These are phyloP conservation scores for Wickerhamomyces sp. DNA, from an alignment of 1,139 yeast species.

Conservation along the genomic window DNA sequence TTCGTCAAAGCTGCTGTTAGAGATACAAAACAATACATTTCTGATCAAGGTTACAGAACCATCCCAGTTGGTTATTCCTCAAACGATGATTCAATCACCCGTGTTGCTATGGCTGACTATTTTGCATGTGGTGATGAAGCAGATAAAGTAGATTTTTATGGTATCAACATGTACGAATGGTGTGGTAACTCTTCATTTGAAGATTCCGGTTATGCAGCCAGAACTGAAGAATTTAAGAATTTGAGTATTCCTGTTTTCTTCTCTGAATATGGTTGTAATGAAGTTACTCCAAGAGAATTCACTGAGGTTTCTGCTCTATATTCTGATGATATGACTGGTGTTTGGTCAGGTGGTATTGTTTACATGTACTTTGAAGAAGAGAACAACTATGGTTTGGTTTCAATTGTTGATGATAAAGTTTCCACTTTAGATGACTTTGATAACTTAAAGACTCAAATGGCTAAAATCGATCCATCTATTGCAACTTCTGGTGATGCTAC, in stretches of 20 bases:
- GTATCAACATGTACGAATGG: conserved; percentile 87
- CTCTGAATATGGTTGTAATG: conserved; percentile 85
- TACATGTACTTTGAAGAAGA: conserved; percentile 75
- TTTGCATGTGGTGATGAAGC: conserved; percentile 66
- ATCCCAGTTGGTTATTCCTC: conserved; percentile 82
- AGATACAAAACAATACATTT: conserved; percentile 66
- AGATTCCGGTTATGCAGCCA: conserved; percentile 56
- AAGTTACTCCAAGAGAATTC: conserved; percentile 59
- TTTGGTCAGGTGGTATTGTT: conserved; percentile 84
- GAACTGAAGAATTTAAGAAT: conserved; percentile 57
- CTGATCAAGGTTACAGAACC: conserved; percentile 48
- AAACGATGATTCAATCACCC: conserved; percentile 62
- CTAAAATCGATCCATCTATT: conserved; percentile 54
- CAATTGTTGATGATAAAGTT: conserved; percentile 49
- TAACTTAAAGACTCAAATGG: conserved; percentile 47
- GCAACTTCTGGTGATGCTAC: conserved; percentile 47
- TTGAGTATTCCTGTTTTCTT: conserved; percentile 70
- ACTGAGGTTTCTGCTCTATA: conserved; percentile 55
- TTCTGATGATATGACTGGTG: conserved; percentile 56
- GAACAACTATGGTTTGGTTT: conserved; percentile 69
- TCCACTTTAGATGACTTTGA: conserved; percentile 55
- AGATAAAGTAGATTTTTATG: conserved; percentile 64
- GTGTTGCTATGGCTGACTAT: conserved; percentile 66
- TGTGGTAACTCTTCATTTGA: conserved; percentile 62
- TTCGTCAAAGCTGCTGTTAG: conserved; percentile 79